Base-by-base conservation (phyloP, 2,329 filamentous ascomycete genomes). In the Penicillium sp. region DNA sequence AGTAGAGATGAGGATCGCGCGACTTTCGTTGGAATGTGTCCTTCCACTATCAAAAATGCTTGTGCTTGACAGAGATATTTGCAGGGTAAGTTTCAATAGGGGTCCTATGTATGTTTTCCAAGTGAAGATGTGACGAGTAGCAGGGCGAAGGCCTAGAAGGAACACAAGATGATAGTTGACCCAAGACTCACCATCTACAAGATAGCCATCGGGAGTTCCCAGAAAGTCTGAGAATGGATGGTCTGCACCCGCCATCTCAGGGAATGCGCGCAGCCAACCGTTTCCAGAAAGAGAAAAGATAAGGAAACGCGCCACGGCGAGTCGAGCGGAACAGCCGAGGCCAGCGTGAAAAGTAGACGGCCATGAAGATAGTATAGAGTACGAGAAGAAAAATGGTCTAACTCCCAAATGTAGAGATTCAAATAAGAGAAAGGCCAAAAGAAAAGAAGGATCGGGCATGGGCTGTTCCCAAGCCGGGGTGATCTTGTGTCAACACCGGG, bases 401-500 rank as follows among this genome's bases (percentile, higher is more conserved):
- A n/a, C n/a, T n/a, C n/a, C n/a, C n/a, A n/a, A n/a, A n/a, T n/a
- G n/a, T n/a, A n/a, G n/a, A n/a, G n/a, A n/a, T n/a, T n/a, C n/a
- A n/a, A n/a, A n/a, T n/a, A n/a, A 29, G 25, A 32, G 37, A 29
- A 38, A 37, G 17, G 15, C 31, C 34, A 35, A 40, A 23, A 32
- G 26, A 38, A 42, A 33, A 33, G 33, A 32, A 40, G 44, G 25
- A 11, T 11, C 25, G 9, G 9, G 4, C 25, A 5, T 11, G 25
- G 25, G 25, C 10, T 11, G 4, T 11, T 27, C 1, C 23, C 33
- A 46, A 12, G 26, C 25, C n/a, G 37, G 48, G 52, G 56, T 67
- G 64, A 67, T 66, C 64, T 52, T 57, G 62, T 56, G 60, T 62
- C 62, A 64, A 64, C 60, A 59, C 53, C 57, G 47, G 59, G 54